Evolutionary conservation across 2,329 filamentous ascomycete species (phyloP), one percentile per base, ranked within the genome.

Genomic region (Exophiala calicioides): DNA sequence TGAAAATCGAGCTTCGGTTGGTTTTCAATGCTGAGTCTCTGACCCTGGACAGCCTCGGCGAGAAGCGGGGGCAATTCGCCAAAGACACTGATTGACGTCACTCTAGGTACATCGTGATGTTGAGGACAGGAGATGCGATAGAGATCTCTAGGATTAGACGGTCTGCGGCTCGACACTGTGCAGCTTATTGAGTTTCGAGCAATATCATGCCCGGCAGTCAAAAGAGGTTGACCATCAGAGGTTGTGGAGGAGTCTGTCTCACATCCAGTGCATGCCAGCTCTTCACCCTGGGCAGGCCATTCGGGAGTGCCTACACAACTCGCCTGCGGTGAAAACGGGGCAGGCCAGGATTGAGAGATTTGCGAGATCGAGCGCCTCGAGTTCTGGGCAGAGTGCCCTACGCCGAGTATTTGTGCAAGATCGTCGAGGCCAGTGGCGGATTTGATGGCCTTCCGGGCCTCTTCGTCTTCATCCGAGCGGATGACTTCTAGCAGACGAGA

Each of bases 121-220:
- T 21, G 35, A 2, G 30, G 37, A 26, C 45, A 42, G 15, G 43
- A 43, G 24, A 47, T 42, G 13, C 45, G 45, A 32, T 37, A 47
- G 18, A 37, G 32, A 16, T 38, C 29, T 23, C 45, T 29, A 5
- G 45, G 36, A 16, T 47, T 38, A 7, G 26, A 31, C 13, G 19
- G 9, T 5, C 5, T 12, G 9, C 19, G 26, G n/a, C 26, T 32
- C 18, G 23, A 32, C 32, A 27, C 7, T n/a, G n/a, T n/a, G n/a
- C n/a, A n/a, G n/a, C n/a, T n/a, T n/a, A n/a, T n/a, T n/a, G n/a
- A n/a, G n/a, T n/a, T n/a, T n/a, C n/a, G n/a, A 21, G 5, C n/a
- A 18, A 9, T 21, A 6, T 30, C 37, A 5, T 24, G 33, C 9
- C 4, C 3, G 9, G 26, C 24, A 10, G 16, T 10, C 10, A 21